Evolutionary conservation across 768 basidiomycete genomes (phyloP), one percentile per base, ranked within the genome.

Genomic region (Lyophyllum decastes): DNA sequence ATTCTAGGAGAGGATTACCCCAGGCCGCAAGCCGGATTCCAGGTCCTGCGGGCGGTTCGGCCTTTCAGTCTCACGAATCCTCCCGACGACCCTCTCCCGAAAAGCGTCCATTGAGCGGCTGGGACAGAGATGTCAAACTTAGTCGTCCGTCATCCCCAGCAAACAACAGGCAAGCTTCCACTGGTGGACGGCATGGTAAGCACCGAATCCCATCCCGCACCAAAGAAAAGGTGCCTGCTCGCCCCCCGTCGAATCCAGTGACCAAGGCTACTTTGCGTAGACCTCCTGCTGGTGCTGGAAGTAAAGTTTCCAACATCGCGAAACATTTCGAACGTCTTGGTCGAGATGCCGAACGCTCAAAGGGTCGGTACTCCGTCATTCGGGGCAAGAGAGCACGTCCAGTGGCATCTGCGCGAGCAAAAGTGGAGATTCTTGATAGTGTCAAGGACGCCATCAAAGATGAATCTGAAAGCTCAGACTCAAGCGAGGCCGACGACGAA

Each of bases 361-460:
- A 85, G 65, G 83, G 87, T 54, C 84, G 90, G 22, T 92, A 96
- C 66, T 84, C 88, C n/a, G 85, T 94, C 53, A 91, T 95, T 66
- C 84, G 94, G 35, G 91, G 90, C 11, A 89, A 86, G 61, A 86
- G 90, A 45, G 91, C 93, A 19, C 88, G 96, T 30, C 96, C 97
- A 12, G 93, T 98, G 14, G 90, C 91, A 19, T 89, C 88, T 24
- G 89, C 95, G 16, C 84, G 88, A 45, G 94, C 93, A 16, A 94
- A 88, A 65, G 92, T 96, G 0, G 88, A 95, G 67, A 83, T 97
- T 30, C 80, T 97, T 24, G 88, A 92, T 52, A 95, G 92, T 66
- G 84, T 97, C 65, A 89, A 90, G 68, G 95, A 97, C 65, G 95
- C 92, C 1, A 91, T 97, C 68, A 82, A 82, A 51, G 92, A 93